phyloP scores from a whole-genome alignment of 768 basidiomycete species.

The Psilocybe sp. region DNA sequence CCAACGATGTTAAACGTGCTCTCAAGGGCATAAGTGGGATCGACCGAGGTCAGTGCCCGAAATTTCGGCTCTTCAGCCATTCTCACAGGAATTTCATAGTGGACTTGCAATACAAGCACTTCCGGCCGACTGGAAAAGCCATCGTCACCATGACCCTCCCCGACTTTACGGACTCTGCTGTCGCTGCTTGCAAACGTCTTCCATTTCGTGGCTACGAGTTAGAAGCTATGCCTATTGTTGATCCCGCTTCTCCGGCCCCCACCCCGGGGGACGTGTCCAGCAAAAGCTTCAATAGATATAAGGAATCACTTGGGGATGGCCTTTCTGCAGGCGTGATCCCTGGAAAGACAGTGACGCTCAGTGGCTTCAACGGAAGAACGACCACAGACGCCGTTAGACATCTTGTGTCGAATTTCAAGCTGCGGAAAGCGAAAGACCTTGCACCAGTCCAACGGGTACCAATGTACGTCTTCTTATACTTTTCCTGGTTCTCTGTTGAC shows the following conservation, averaged over 20 bases:
- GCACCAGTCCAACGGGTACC: constrained; percentile 44
- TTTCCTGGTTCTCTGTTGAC: background rate
- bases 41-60: constrained; percentile 33
- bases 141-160: constrained; percentile 51
- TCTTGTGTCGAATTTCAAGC: constrained; percentile 40
- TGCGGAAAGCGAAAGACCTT: constrained; percentile 33
- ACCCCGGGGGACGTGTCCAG: background rate
- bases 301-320: constrained; percentile 34
- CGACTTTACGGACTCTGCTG: constrained; percentile 37
- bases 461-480: constrained; percentile 35
- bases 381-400: constrained; percentile 30
- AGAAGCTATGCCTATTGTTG: constrained; percentile 25
- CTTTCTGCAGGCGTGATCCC: constrained; percentile 50
- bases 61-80: background rate
- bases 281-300: background rate
- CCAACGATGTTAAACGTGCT: constrained; percentile 51
- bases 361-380: constrained; percentile 57
- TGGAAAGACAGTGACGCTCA: constrained; percentile 55
- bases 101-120: constrained; percentile 56
- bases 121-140: constrained; percentile 58
- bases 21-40: constrained; percentile 43
- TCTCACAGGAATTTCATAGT: constrained; percentile 36
- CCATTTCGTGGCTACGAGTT: constrained; percentile 45
- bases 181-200: constrained; percentile 40
- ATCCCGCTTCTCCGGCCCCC: constrained; percentile 8